These are phyloP conservation scores for Gentiana macrophylla DNA, from an alignment of 257 asterid species.

Conservation along the genomic window DNA sequence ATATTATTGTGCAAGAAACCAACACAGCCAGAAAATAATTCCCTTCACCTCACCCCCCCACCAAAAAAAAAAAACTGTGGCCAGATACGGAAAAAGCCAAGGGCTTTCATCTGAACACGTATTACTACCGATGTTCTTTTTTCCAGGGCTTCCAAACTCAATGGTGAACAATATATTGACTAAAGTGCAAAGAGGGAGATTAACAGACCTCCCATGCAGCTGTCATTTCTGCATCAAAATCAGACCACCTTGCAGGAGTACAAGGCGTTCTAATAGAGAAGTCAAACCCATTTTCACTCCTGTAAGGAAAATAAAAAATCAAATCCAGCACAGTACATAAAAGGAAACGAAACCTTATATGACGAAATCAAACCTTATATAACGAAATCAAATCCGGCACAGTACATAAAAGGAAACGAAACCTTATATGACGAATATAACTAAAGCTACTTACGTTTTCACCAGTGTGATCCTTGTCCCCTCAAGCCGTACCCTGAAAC, in stretches of 20 bases:
- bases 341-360: constrained; percentile 3
- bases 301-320: constrained; percentile 20
- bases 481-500: constrained; percentile 83
- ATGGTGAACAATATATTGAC: too few species aligned
- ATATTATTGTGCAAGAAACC: too few species aligned
- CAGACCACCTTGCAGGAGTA: constrained; percentile 87
- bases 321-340: constrained; percentile 8
- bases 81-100: too few species aligned
- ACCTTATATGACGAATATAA: not conserved
- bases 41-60: too few species aligned
- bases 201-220: constrained; percentile 89
- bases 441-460: constrained; percentile 39
- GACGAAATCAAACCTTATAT: not conserved
- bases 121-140: too few species aligned
- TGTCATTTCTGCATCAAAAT: constrained; percentile 79
- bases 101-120: too few species aligned
- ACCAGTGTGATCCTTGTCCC: constrained; percentile 80
- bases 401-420: constrained; percentile 8
- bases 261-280: constrained; percentile 70
- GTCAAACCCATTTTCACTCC: constrained; percentile 76
- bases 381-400: constrained; percentile 2
- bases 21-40: too few species aligned
- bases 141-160: too few species aligned
- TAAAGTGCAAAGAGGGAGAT: not conserved
- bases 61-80: too few species aligned